Conservation (phyloP, 768 basidiomycete species). For the Chalciporus pseudorubinellus region DNA sequence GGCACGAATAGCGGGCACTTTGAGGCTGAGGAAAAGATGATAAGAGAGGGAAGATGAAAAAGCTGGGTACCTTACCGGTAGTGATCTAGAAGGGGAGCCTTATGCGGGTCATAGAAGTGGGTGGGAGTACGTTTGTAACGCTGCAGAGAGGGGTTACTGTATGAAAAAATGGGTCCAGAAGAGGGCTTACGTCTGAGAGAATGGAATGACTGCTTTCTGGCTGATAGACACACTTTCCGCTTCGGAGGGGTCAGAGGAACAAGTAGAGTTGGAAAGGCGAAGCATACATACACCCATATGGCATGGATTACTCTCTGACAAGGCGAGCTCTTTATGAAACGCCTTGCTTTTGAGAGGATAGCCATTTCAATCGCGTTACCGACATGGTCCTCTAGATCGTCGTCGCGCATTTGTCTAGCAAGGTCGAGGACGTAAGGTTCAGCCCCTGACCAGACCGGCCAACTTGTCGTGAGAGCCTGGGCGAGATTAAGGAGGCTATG, state of each 20-base stretch:
- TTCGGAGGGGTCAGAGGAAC: conserved; percentile 31
- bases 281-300: conserved; percentile 64
- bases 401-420: conserved; percentile 62
- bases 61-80: conserved; percentile 60
- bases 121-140: conserved; percentile 92
- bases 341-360: conserved; percentile 80
- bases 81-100: conserved; percentile 91
- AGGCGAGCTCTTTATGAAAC: conserved; percentile 85
- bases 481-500: conserved; percentile 67
- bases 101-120: conserved; percentile 93
- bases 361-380: conserved; percentile 95
- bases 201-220: conserved; percentile 85
- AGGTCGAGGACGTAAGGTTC: conserved; percentile 54
- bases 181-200: conserved; percentile 71
- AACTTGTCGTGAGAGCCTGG: conserved; percentile 70
- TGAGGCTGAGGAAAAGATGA: conserved; percentile 50
- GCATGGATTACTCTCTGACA: conserved; percentile 89
- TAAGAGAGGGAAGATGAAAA: neutral
- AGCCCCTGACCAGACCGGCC: conserved; percentile 79
- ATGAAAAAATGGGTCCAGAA: neutral
- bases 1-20: conserved; percentile 89
- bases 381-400: conserved; percentile 72
- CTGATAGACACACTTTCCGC: conserved; percentile 89
- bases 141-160: conserved; percentile 39
- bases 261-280: neutral